Percentiles rank a stretch among this genome's conserved stretches.
Evolutionary conservation across 2,329 filamentous ascomycete genomes (phyloP).

Genomic region (Fusarium sp.): DNA sequence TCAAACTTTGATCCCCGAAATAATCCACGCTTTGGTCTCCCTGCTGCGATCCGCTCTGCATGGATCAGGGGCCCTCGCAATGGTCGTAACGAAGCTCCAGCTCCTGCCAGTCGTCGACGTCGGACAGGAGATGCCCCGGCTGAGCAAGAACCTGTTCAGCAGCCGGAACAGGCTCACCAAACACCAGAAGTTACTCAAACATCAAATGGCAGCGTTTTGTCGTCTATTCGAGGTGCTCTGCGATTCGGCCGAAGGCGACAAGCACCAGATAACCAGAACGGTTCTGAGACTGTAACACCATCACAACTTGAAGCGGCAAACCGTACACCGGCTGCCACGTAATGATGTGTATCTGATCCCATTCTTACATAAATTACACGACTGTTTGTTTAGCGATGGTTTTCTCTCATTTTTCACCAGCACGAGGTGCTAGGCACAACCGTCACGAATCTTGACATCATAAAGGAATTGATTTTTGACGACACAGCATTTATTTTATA

Average conservation of each 20-base stretch:
- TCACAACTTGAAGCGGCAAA: conserved; percentile 62
- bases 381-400: conserved; percentile 47
- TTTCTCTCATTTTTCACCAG: conserved; percentile 47
- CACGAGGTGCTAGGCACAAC: conserved; percentile 36
- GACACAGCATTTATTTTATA: conserved; percentile 44
- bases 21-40: conserved; percentile 63
- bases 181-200: conserved; percentile 25
- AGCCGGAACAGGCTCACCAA: conserved; percentile 21
- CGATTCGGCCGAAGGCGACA: conserved; percentile 50
- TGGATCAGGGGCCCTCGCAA: conserved; percentile 51
- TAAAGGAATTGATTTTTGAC: conserved; percentile 46
- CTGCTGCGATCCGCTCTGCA: conserved; percentile 56
- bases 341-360: conserved; percentile 20
- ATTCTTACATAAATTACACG: conserved; percentile 41
- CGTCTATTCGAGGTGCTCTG: conserved; percentile 51
- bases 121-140: conserved; percentile 21
- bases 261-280: conserved; percentile 22
- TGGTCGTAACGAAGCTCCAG: conserved; percentile 1
- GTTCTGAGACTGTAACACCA: conserved; percentile 53
- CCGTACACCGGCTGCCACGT: conserved; percentile 43
- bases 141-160: conserved; percentile 25
- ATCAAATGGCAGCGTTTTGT: conserved; percentile 45
- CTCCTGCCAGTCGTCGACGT: conserved; percentile 22
- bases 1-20: conserved; percentile 52
- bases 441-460: conserved; percentile 47